phyloP scores from a whole-genome alignment of 495 filamentous ascomycete genomes.

The Lasiosphaeriaceae sp. region DNA sequence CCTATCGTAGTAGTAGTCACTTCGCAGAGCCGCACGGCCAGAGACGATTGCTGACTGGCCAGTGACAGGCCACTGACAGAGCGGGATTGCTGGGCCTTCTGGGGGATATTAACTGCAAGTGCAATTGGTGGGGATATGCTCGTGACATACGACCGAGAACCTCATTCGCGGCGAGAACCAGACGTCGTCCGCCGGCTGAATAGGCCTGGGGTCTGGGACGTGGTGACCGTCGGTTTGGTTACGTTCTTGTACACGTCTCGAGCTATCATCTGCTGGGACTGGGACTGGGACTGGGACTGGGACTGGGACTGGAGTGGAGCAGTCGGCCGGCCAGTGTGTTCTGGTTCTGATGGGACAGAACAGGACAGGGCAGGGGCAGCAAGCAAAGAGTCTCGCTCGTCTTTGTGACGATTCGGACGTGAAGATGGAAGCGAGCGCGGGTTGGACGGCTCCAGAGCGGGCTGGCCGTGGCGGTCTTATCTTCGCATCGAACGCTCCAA shows the following conservation, averaged over 20 bases:
- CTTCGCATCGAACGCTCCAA: slow-evolving; percentile 14
- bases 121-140: slow-evolving; percentile 23
- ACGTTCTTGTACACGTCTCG: no score
- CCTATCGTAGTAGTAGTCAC: neutral
- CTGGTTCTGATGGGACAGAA: neutral
- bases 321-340: neutral
- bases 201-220: slow-evolving; percentile 1
- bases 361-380: neutral
- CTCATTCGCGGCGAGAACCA: slow-evolving; percentile 23
- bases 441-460: slow-evolving; percentile 1
- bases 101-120: slow-evolving; percentile 27
- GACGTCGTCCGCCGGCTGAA: slow-evolving; percentile 20
- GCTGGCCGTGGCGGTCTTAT: slow-evolving; percentile 14
- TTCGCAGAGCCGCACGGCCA: slow-evolving; percentile 21
- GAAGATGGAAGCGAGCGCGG: neutral
- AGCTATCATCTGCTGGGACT: no score
- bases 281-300: no score
- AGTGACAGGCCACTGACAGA: neutral
- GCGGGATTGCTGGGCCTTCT: slow-evolving; percentile 9
- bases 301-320: no score
- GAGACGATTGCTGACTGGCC: slow-evolving; percentile 1
- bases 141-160: slow-evolving; percentile 21
- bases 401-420: neutral
- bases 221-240: neutral
- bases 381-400: neutral